phyloP scores from a whole-genome alignment of 306 rosid genomes.

The Albizia julibrissin region DNA sequence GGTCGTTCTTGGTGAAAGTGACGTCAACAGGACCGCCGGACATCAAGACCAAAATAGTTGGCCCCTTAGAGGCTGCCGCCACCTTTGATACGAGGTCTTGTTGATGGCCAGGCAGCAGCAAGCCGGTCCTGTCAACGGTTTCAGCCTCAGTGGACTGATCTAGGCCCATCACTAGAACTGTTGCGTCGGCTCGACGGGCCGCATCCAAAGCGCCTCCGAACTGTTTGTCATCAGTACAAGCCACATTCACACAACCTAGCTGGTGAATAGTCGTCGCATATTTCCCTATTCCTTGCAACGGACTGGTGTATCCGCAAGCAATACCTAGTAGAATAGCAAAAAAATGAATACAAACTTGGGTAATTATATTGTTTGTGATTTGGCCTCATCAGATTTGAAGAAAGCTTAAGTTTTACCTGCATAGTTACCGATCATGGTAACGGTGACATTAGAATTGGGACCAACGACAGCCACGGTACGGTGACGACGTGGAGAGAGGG shows the following conservation, averaged over 20 bases:
- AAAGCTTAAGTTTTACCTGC: slow-evolving; percentile 46
- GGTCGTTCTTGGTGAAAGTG: slow-evolving; percentile 65
- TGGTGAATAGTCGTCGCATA: slow-evolving; percentile 50
- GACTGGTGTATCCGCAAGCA: slow-evolving; percentile 70
- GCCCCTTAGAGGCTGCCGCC: slow-evolving; percentile 71
- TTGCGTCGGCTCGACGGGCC: slow-evolving; percentile 68
- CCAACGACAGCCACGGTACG: slow-evolving; percentile 74
- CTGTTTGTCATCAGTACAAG: slow-evolving; percentile 46
- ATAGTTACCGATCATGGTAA: slow-evolving; percentile 83
- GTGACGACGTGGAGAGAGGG: slow-evolving; percentile 51
- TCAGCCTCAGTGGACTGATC: slow-evolving; percentile 88
- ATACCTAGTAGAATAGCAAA: slow-evolving; percentile 41
- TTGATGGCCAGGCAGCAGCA: slow-evolving; percentile 80
- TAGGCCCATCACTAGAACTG: slow-evolving; percentile 66
- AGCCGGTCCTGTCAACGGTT: slow-evolving; percentile 54
- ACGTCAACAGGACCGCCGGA: slow-evolving; percentile 85
- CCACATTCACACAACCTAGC: slow-evolving; percentile 65
- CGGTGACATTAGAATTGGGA: slow-evolving; percentile 72
- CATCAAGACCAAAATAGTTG: slow-evolving; percentile 69
- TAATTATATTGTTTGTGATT: neutral
- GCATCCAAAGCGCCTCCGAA: slow-evolving; percentile 54
- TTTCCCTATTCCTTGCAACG: slow-evolving; percentile 65
- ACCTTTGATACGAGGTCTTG: slow-evolving; percentile 66
- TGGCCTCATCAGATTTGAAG: neutral
- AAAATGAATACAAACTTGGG: neutral